A percentile compares a stretch with the other conserved stretches of the same genome.
Evolutionary conservation across 208 protist genomes (phyloP).

Genomic region (Acanthamoeba lenticulata): DNA sequence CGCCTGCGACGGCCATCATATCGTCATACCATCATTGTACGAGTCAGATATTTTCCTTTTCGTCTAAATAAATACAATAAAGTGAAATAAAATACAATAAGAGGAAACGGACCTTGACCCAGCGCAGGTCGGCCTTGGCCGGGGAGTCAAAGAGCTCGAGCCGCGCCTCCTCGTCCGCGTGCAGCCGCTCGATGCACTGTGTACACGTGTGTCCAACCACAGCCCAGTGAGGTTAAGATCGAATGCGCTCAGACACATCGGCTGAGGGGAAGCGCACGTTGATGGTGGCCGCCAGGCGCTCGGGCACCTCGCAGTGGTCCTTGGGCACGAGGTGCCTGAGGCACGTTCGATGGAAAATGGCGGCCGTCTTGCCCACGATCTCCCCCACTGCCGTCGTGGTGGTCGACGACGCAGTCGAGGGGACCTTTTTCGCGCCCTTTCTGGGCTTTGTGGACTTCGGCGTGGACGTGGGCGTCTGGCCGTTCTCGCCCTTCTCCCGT

Average conservation of each 20-base stretch:
- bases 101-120: slow-evolving; percentile 9
- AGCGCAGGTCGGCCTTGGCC: neutral
- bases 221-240: too few relatives aligned
- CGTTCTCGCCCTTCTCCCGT: too few relatives aligned
- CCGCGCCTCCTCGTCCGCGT: neutral
- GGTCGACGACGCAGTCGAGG: too few relatives aligned
- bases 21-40: too few relatives aligned
- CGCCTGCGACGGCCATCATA: neutral
- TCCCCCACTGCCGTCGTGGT: too few relatives aligned
- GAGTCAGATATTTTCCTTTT: neutral
- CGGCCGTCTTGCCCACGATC: slow-evolving; percentile 69
- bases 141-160: slow-evolving; percentile 56
- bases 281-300: slow-evolving; percentile 64
- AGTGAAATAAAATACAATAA: neutral
- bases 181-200: slow-evolving; percentile 55
- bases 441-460: too few relatives aligned
- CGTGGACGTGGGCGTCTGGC: too few relatives aligned
- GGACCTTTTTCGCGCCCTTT: too few relatives aligned
- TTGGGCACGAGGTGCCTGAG: slow-evolving; percentile 72
- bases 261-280: neutral
- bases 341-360: slow-evolving; percentile 68
- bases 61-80: neutral
- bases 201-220: slow-evolving; percentile 23
- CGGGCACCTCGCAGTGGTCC: slow-evolving; percentile 73
- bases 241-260: neutral